phyloP scores from a whole-genome alignment of 2,329 filamentous ascomycete species.

The Claviceps africana region DNA sequence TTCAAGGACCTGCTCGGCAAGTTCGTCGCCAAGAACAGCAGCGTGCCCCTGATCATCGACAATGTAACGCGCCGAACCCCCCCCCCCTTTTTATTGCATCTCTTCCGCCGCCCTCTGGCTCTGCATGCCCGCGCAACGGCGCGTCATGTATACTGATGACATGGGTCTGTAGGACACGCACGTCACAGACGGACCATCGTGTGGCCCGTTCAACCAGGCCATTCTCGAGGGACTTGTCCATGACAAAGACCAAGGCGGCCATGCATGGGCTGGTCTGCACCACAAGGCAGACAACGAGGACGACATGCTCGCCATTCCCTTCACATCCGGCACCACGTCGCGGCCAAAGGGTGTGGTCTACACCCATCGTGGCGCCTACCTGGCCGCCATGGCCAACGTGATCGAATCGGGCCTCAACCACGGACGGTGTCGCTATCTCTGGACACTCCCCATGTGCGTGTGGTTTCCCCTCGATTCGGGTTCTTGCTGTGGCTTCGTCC shows the following conservation, averaged over 20 bases:
- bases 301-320: constrained; percentile 71
- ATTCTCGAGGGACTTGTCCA: constrained; percentile 65
- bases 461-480: too few species aligned
- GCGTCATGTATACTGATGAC: neutral
- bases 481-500: too few species aligned
- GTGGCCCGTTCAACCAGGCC: constrained; percentile 70
- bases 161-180: constrained; percentile 58
- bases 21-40: constrained; percentile 46
- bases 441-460: constrained; percentile 80
- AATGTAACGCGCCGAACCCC: constrained; percentile 25
- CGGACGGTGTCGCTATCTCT: constrained; percentile 68
- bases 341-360: constrained; percentile 86
- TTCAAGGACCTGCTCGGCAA: constrained; percentile 55
- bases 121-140: neutral
- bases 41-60: constrained; percentile 64
- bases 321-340: constrained; percentile 88
- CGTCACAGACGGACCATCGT: constrained; percentile 55
- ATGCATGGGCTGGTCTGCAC: constrained; percentile 66
- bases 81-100: neutral
- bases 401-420: constrained; percentile 76
- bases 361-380: constrained; percentile 75
- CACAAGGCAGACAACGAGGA: constrained; percentile 62
- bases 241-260: constrained; percentile 49
- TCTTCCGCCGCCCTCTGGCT: too few species aligned
- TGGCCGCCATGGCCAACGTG: constrained; percentile 73